Evolutionary conservation across 208 protist genomes (phyloP).

Genomic region (Jaenimonas drosophilae): DNA sequence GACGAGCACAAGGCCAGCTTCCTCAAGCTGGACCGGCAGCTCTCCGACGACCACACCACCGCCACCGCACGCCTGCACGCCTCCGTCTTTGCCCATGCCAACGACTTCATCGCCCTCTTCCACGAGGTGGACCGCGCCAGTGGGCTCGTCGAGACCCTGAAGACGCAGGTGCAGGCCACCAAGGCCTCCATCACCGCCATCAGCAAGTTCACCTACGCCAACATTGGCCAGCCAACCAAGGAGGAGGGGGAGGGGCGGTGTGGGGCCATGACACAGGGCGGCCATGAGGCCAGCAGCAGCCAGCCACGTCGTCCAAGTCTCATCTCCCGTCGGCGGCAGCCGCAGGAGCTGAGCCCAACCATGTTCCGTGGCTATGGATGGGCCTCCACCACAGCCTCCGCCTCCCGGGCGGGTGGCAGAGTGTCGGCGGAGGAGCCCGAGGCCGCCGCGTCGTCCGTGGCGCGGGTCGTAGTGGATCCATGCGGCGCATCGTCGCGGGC

Average conservation of each 20-base stretch:
- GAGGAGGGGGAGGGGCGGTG: neutral
- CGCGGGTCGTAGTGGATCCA: neutral
- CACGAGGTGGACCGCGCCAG: constrained; percentile 68
- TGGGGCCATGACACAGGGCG: too few relatives aligned
- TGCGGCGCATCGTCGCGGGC: constrained; percentile 8
- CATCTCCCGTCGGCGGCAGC: neutral
- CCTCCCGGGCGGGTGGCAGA: neutral
- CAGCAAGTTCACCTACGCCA: constrained; percentile 55
- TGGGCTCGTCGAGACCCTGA: constrained; percentile 61
- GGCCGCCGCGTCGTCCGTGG: neutral
- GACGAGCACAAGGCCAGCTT: constrained; percentile 52
- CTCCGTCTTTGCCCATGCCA: constrained; percentile 62
- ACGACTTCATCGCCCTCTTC: constrained; percentile 75
- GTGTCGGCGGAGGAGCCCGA: neutral
- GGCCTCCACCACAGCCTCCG: neutral
- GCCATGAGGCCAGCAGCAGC: neutral
- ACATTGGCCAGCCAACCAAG: neutral
- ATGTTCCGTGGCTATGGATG: neutral
- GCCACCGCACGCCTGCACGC: constrained; percentile 49
- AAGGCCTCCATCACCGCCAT: constrained; percentile 74
- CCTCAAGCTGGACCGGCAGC: constrained; percentile 54
- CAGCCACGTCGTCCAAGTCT: neutral
- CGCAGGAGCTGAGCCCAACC: neutral
- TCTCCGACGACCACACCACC: constrained; percentile 61
- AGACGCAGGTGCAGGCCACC: constrained; percentile 74